phyloP scores from a whole-genome alignment of 2,329 filamentous ascomycete species.

The Xylariaceae sp. region DNA sequence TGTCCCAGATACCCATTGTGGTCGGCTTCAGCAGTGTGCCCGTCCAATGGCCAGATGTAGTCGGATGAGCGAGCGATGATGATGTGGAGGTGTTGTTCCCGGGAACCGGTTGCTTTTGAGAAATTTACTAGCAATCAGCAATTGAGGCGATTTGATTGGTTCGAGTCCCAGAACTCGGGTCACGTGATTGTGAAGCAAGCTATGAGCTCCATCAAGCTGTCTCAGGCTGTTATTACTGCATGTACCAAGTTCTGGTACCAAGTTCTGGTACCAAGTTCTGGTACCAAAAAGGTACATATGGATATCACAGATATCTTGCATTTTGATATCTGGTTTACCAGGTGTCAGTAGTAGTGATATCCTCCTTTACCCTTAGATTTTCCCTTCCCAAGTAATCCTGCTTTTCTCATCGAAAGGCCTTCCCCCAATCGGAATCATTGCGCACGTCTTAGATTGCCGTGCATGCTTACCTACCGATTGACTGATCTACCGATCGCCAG shows the following conservation, averaged over 20 bases:
- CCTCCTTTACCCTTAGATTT: too few species aligned
- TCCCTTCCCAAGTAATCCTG: too few species aligned
- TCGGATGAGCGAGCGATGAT: constrained; percentile 23
- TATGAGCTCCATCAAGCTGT: not conserved
- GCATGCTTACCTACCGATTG: not conserved
- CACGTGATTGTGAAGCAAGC: constrained; percentile 21
- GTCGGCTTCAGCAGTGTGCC: constrained; percentile 28
- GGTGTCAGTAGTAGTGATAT: too few species aligned
- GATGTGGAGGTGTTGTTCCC: constrained; percentile 20
- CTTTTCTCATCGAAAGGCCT: too few species aligned
- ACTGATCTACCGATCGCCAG: not conserved
- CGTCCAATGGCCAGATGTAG: constrained; percentile 33
- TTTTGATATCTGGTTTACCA: too few species aligned
- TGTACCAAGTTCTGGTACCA: too few species aligned
- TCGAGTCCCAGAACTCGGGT: constrained; percentile 14
- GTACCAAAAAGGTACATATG: too few species aligned
- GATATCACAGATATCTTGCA: too few species aligned
- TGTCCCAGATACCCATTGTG: constrained; percentile 62
- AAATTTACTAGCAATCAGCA: constrained; percentile 38
- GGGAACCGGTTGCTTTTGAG: constrained; percentile 21
- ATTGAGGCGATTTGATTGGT: constrained; percentile 44
- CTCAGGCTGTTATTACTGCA: not conserved
- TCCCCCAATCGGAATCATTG: too few species aligned
- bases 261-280: too few species aligned
- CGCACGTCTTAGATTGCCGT: too few species aligned